phyloP scores from a whole-genome alignment of 2,329 filamentous ascomycete species.

The Periconia sp. region DNA sequence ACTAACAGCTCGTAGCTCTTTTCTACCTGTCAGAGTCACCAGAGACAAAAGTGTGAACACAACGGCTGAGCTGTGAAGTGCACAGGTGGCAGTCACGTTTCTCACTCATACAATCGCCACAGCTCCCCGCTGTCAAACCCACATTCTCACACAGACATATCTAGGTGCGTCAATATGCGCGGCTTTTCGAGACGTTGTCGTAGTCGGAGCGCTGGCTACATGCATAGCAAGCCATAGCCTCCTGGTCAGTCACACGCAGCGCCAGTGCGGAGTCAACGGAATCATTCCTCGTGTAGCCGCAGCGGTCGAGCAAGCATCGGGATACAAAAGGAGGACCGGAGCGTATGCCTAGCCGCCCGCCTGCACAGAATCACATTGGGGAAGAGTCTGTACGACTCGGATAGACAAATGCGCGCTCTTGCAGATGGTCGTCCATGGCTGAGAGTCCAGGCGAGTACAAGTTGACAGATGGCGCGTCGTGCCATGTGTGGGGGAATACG shows the following conservation, averaged over 20 bases:
- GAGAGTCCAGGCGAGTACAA: slow-evolving; percentile 17
- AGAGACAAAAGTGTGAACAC: too few species aligned
- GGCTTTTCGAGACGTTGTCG: slow-evolving; percentile 2
- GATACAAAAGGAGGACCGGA: slow-evolving; percentile 4
- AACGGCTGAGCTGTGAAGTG: too few species aligned
- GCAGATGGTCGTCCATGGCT: too few species aligned
- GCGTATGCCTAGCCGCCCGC: not conserved
- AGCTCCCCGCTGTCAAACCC: not conserved
- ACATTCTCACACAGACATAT: not conserved
- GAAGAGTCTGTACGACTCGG: slow-evolving; percentile 1
- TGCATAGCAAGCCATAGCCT: slow-evolving; percentile 2
- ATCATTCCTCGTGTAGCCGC: slow-evolving; percentile 7
- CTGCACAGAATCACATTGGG: slow-evolving; percentile 4
- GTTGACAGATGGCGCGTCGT: slow-evolving; percentile 33
- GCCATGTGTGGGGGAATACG: slow-evolving; percentile 31
- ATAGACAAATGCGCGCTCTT: not conserved
- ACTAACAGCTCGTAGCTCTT: too few species aligned
- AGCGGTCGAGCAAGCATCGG: slow-evolving; percentile 5
- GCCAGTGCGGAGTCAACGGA: slow-evolving; percentile 6
- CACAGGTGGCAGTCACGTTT: too few species aligned
- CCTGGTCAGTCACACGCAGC: slow-evolving; percentile 8
- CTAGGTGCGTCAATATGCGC: not conserved
- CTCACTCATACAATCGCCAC: too few species aligned
- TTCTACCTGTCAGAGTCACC: too few species aligned
- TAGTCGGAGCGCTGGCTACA: slow-evolving; percentile 6